Evolutionary conservation across 2,329 filamentous ascomycete genomes (phyloP), one percentile per base, ranked within the genome.

Genomic region (Arthrobotrys conoides): DNA sequence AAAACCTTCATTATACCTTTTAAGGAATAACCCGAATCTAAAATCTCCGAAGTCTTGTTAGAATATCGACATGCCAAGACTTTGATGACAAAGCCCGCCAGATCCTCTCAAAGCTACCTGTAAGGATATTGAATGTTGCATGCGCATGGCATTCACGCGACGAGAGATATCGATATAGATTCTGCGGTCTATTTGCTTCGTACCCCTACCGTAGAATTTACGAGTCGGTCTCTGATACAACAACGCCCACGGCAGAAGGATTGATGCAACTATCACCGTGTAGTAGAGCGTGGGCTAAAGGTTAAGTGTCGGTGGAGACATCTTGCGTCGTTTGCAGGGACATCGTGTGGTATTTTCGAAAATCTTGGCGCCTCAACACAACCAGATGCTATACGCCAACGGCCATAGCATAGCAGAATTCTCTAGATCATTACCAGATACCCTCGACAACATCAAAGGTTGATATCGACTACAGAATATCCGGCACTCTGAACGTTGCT

Each of bases 341-440:
- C 6, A n/a, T 30, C 48, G 48, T 55, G 51, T 55, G 22, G 51
- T 55, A 55, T 55, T 55, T 33, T 55, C 12, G 16, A 9, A 30
- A 14, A n/a, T 55, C 51, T 55, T 55, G 51, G 51, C 51, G 10
- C 24, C 20, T 33, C 51, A 55, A 55, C 51, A 55, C 51, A 3
- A 33, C 16, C 9, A n/a, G n/a, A 53, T 8, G 3, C 6, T 30
- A 30, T n/a, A n/a, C n/a, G n/a, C n/a, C n/a, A n/a, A n/a, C n/a
- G n/a, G n/a, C 27, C 6, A n/a, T n/a, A 2, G 12, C 12, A 38
- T 10, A 8, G 8, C 36, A 9, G 36, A 14, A 14, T 18, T 33
- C 51, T 12, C 44, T 48, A 48, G 18, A 48, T 22, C 44, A 41
- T 2, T 41, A n/a, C 36, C 9, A 38, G 27, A 30, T 30, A 30